Evolutionary conservation across 345 rosid species (phyloP).

Genomic region (Populus deltoides): DNA sequence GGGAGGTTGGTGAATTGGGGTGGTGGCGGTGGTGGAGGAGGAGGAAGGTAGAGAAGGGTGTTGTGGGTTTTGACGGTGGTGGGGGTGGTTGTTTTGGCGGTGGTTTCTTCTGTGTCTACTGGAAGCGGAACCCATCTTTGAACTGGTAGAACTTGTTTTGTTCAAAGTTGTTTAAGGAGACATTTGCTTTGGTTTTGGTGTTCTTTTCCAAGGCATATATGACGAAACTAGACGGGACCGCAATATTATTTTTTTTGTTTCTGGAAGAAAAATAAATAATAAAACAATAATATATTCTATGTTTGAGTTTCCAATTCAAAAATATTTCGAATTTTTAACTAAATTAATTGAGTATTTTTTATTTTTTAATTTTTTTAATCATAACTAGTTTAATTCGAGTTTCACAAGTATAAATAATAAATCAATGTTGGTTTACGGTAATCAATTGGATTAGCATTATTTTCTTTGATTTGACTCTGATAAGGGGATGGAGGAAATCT

Average conservation of each 20-base stretch:
- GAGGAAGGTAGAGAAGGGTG: conserved; percentile 2
- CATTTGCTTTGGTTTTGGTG: not conserved
- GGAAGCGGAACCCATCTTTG: not conserved
- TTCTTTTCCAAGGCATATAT: not conserved
- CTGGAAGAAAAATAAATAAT: too few species aligned
- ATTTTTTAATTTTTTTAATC: too few species aligned
- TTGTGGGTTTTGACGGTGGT: not conserved
- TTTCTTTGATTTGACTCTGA: too few species aligned
- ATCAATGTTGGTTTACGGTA: not conserved
- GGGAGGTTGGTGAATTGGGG: not conserved
- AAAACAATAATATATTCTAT: too few species aligned
- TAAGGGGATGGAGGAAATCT: not conserved
- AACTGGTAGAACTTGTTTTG: not conserved
- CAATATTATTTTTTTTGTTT: too few species aligned
- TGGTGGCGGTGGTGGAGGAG: not conserved
- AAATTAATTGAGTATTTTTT: too few species aligned
- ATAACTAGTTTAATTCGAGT: too few species aligned
- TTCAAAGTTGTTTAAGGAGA: not conserved
- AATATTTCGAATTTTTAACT: too few species aligned
- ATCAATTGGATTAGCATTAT: too few species aligned
- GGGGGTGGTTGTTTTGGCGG: not conserved
- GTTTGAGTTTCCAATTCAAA: too few species aligned
- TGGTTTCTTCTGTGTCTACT: not conserved
- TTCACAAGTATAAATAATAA: too few species aligned
- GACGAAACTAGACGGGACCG: not conserved